phyloP scores from a whole-genome alignment of 257 asterid species.

The Parsonsia alboflavescens region DNA sequence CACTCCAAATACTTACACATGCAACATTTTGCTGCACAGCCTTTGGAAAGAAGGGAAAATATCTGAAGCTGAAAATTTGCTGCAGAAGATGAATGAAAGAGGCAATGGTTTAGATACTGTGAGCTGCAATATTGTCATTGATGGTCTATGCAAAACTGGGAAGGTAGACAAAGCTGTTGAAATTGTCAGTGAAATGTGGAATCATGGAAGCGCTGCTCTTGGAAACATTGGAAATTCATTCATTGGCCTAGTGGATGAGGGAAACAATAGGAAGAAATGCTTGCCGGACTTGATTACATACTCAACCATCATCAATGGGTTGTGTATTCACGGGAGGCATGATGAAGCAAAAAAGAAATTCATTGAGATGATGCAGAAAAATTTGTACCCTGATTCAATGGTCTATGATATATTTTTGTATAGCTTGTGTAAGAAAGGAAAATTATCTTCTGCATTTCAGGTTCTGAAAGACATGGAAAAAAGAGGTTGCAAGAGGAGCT shows the following conservation, averaged over 20 bases:
- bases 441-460: conserved; percentile 85
- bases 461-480: conserved; percentile 96
- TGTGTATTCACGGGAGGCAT: conserved; percentile 73
- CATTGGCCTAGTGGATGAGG: conserved; percentile 68
- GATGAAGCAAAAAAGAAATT: conserved; percentile 80
- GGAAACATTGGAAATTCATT: conserved; percentile 79
- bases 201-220: conserved; percentile 87
- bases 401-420: conserved; percentile 59
- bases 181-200: conserved; percentile 85
- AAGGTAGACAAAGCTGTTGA: conserved; percentile 84
- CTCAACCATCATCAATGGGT: conserved; percentile 64
- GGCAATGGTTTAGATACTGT: conserved; percentile 66
- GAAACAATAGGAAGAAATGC: conserved; percentile 46
- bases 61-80: conserved; percentile 73
- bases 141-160: conserved; percentile 74
- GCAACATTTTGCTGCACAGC: conserved; percentile 74
- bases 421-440: conserved; percentile 68
- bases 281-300: conserved; percentile 84
- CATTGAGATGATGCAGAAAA: conserved; percentile 72
- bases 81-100: conserved; percentile 82
- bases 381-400: conserved; percentile 66
- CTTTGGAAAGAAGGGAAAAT: conserved; percentile 86
- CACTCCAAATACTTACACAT: conserved; percentile 66
- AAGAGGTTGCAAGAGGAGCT: conserved; percentile 71
- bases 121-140: conserved; percentile 88